Evolutionary conservation across 1,139 yeast genomes (phyloP), one percentile per base, ranked within the genome.

Genomic region (Chernovozyma aurita): DNA sequence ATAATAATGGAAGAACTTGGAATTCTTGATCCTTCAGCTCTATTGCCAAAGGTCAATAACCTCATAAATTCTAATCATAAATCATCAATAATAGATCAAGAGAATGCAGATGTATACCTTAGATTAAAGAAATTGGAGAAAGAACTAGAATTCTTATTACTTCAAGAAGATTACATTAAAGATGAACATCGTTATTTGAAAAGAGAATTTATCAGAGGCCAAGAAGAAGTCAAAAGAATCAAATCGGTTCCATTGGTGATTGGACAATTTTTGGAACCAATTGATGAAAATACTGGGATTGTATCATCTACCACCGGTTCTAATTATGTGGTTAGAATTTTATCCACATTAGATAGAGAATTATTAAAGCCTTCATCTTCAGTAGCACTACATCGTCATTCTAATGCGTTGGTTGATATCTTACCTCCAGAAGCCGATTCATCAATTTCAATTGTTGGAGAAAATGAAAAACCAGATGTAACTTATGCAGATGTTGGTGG

Each of bases 391-490:
- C 98, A 94, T 60, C 95, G 98, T 58, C 97, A 94, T 65, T 90
- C 97, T 12, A 94, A 92, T 59, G 97, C 98, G 3, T 72, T 94
- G 49, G 98, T 94, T 36, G 98, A 92, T 59, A 92, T 94, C 41
- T 70, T 94, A 53, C 98, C 98, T 21, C 98, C 98, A 24, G 98
- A 94, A 70, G 97, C 98, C 1, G 99, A 94, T 56, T 88, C 97
- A 2, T 82, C 95, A 31, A 92, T 94, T 47, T 83, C 97, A 28
- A 88, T 94, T 59, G 85, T 94, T 53, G 94, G 96, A 29, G 95
- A 90, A 30, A 86, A 87, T 52, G 95, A 94, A 61, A 85, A 85
- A 54, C 96, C 96, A 13, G 95, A 86, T 55, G 90, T 85, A 30
- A 76, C 88, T 5, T 85, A 85, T 50, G 87, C 88, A 31, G 98